phyloP scores from a whole-genome alignment of 2,329 filamentous ascomycete genomes.

The Aspergillus ochraceoroseus region DNA sequence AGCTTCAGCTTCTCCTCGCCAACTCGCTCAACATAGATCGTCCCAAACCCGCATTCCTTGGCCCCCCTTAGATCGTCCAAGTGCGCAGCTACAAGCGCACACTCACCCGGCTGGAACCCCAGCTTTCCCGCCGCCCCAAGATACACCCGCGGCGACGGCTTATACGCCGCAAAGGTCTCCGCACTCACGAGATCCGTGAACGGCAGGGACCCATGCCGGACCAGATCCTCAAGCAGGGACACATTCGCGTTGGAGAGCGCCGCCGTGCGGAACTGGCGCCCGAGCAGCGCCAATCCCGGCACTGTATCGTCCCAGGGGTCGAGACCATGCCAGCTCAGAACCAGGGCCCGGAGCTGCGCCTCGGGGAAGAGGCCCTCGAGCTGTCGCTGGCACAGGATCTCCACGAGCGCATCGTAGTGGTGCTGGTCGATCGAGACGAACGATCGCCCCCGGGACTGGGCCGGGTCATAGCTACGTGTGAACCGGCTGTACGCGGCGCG shows the following conservation, averaged over 20 bases:
- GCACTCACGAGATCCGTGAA: slow-evolving; percentile 62
- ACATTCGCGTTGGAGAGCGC: slow-evolving; percentile 73
- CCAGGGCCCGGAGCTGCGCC: slow-evolving; percentile 57
- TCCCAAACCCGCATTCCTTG: slow-evolving; percentile 59
- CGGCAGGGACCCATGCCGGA: slow-evolving; percentile 53
- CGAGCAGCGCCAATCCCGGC: slow-evolving; percentile 54
- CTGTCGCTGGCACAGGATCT: slow-evolving; percentile 54
- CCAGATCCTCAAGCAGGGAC: slow-evolving; percentile 61
- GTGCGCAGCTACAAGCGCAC: slow-evolving; percentile 75
- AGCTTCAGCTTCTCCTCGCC: slow-evolving; percentile 61
- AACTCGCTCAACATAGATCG: slow-evolving; percentile 67
- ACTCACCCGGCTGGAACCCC: slow-evolving; percentile 54
- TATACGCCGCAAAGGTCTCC: slow-evolving; percentile 69
- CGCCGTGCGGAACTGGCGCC: slow-evolving; percentile 54
- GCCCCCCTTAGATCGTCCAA: slow-evolving; percentile 64
- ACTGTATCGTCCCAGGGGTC: slow-evolving; percentile 62
- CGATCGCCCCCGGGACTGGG: too few species aligned
- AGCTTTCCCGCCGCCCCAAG: slow-evolving; percentile 60
- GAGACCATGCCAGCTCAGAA: slow-evolving; percentile 67
- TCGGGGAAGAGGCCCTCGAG: slow-evolving; percentile 59
- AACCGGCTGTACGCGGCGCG: slow-evolving; percentile 60
- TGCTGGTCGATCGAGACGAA: slow-evolving; percentile 72
- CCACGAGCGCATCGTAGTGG: slow-evolving; percentile 58
- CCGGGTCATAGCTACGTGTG: slow-evolving; percentile 44
- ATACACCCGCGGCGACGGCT: slow-evolving; percentile 65